A percentile compares a stretch with the other conserved stretches of the same genome.
phyloP scores from a whole-genome alignment of 805 yeast species.

The Schwanniomyces polymorphus region DNA sequence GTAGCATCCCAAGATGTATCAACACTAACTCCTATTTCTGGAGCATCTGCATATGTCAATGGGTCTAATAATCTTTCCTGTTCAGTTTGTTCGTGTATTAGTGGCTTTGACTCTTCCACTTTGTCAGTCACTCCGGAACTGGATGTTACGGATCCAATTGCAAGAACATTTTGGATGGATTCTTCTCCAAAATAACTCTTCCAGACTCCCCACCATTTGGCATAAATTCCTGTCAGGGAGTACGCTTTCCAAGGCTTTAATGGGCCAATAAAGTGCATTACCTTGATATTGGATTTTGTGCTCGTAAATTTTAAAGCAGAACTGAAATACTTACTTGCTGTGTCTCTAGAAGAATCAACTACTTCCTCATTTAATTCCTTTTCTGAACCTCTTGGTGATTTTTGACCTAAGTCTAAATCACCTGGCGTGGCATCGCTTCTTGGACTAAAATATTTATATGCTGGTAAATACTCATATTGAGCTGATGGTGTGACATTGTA shows the following conservation, averaged over 20 bases:
- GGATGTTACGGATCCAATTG: neutral
- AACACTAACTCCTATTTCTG: conserved; percentile 6
- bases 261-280: conserved; percentile 69
- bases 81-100: neutral
- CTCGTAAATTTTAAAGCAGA: conserved; percentile 18
- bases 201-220: conserved; percentile 44
- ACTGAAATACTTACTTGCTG: conserved; percentile 12
- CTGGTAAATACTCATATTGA: conserved; percentile 72
- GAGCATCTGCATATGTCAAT: neutral
- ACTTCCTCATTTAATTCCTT: neutral
- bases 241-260: conserved; percentile 53
- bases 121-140: too few species aligned
- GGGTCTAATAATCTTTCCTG: neutral
- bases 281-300: conserved; percentile 35
- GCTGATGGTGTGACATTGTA: conserved; percentile 77
- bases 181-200: conserved; percentile 24
- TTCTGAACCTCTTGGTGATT: neutral
- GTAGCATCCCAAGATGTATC: conserved; percentile 47
- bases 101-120: too few species aligned
- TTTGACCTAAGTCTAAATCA: neutral
- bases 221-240: conserved; percentile 16
- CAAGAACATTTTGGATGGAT: conserved; percentile 18
- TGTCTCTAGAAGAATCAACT: conserved; percentile 1
- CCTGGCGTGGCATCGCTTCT: neutral
- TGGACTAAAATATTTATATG: conserved; percentile 50